These are phyloP conservation scores for Talaromyces sp. DNA, from an alignment of 2,329 filamentous ascomycete genomes.

Conservation along the genomic window DNA sequence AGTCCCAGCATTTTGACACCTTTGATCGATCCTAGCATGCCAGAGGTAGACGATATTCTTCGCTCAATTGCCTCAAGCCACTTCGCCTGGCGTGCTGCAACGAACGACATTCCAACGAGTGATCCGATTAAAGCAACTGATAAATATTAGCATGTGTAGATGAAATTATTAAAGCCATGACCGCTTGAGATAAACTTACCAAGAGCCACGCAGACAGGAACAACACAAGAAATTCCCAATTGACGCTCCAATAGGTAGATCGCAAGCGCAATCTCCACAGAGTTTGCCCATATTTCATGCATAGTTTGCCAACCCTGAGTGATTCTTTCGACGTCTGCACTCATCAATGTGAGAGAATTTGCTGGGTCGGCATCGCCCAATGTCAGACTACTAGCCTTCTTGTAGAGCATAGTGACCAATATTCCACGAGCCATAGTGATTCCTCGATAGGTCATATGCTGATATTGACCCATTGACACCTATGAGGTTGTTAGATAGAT, in stretches of 20 bases:
- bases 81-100: constrained; percentile 43
- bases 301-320: constrained; percentile 44
- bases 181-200: constrained; percentile 26
- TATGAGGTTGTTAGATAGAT: constrained; percentile 13
- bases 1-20: constrained; percentile 56
- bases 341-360: constrained; percentile 49
- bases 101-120: constrained; percentile 39
- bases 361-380: constrained; percentile 39
- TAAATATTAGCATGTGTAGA: background rate
- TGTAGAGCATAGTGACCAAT: constrained; percentile 55
- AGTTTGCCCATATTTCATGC: constrained; percentile 51
- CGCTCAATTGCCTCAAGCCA: constrained; percentile 57
- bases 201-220: constrained; percentile 49
- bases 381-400: constrained; percentile 40
- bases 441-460: constrained; percentile 47
- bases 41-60: constrained; percentile 53
- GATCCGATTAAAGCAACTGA: constrained; percentile 39
- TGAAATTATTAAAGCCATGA: background rate
- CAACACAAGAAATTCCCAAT: constrained; percentile 48
- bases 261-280: constrained; percentile 49
- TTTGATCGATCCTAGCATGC: constrained; percentile 55
- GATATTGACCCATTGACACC: constrained; percentile 45
- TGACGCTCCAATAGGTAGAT: constrained; percentile 47
- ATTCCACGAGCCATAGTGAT: constrained; percentile 49
- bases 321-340: constrained; percentile 50